Base-by-base conservation (phyloP, 2,329 filamentous ascomycete genomes). In the Penicillium verrucosum region DNA sequence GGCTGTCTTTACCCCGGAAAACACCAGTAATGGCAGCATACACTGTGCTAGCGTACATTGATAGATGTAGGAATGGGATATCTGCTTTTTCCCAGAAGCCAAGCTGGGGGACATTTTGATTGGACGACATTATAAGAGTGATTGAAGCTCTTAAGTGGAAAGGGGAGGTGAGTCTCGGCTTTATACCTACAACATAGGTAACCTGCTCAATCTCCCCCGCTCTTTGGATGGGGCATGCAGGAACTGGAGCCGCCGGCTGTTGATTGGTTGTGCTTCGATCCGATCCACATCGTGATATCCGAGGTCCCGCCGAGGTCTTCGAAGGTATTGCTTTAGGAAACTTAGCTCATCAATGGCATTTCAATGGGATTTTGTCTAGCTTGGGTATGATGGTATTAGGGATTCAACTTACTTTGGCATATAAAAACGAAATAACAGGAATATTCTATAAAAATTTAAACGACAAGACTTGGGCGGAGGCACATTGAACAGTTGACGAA, bases 1-100 rank as follows among this genome's bases (percentile, higher is more conserved):
- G 68, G 37, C 74, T 75, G 30, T 57, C 63, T 18, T 70, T 62
- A 5, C 75, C 74, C 16, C 76, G 74, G 53, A 78, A 77, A 1
- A 71, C 55, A 14, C 71, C 74, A 5, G 73, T 70, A 29, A 75
- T 58, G 23, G 72, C 66, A 18, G 62, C 66, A 52, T 70, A 70
- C 5, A 75, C 49, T 6, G 60, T 57, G 6, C 64, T 61, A 14
- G 63, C 64, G 5, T 70, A 36, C 12, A 74, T 34, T 4, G 65
- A 65, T 1, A 75, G 48, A 6, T 64, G 55, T 16, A 60, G 63
- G 6, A 70, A 64, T 16, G 69, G 49, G 12, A 74, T 44, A 43
- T 74, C 71, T 11, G 66, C 60, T 50, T 69, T 74, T 60, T 76
- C 74, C 60, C 65, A 67, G 21, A 74, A 49, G 21, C 71, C 70